Base-by-base conservation (phyloP, 1,139 yeast genomes). In the Zygosaccharomyces sapae region DNA sequence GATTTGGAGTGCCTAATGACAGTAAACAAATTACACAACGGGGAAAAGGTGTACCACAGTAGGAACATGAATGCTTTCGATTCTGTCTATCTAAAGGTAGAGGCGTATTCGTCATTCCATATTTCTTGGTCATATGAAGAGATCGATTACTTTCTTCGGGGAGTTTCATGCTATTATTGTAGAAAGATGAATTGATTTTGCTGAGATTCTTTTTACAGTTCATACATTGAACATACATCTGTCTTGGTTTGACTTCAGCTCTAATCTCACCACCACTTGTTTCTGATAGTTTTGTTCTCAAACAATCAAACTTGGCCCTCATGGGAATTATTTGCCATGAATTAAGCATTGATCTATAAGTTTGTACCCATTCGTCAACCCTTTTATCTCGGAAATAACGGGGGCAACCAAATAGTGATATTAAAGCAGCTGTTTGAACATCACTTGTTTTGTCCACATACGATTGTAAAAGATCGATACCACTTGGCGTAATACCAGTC, bases 371-470 rank as follows among this genome's bases (percentile, higher is more conserved):
- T 52, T 77, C 79, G 37, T 81, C 82, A 2, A 83, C 87, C 49
- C 95, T 70, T 2, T 67, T 68, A 61, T 88, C 96, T n/a, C 67
- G 67, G 62, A 90, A 86, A 62, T 85, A 89, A 50, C 92, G 71
- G 0, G 97, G 97, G 45, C 83, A 82, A 0, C 89, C 95, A 69
- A 79, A 87, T 2, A 90, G 75, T 0, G 88, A 78, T 7, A 90
- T 80, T 43, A 90, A 69, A 0, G 96, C 83, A 0, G 96, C 97
- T 0, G 96, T 89, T 66, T 92, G 97, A 2, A 90, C 86, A 65
- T 92, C 97, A 50, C 89, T 80, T 0, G 96, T 87, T 57, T 92
- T 75, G 62, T 89, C 94, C 36, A 90, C 95, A 66, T 86, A 92
- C 2, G 89, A 79, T 65, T 90, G 97, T 31, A 92, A 66, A 42